phyloP scores from a whole-genome alignment of 306 rosid species.

The Echinosophora koreensis region DNA sequence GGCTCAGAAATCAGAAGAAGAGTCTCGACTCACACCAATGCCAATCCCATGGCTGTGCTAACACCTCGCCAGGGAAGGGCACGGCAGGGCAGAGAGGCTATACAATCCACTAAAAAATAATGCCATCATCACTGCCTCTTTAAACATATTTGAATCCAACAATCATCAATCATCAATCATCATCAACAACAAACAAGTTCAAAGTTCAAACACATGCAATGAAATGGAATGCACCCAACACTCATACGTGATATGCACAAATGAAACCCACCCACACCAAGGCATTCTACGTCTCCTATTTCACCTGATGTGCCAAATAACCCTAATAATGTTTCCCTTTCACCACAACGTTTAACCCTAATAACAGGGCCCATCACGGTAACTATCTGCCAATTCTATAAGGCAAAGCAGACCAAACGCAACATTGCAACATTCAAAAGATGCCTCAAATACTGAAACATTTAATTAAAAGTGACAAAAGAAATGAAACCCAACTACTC shows the following conservation, averaged over 20 bases:
- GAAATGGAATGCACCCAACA: not conserved
- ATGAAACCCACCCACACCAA: not conserved
- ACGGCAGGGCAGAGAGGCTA: not conserved
- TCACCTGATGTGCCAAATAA: too few relatives aligned
- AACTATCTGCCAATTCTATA: too few relatives aligned
- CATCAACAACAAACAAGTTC: not conserved
- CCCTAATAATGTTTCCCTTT: too few relatives aligned
- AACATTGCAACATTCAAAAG: not conserved
- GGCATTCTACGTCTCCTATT: too few relatives aligned
- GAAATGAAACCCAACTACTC: not conserved
- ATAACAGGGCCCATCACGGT: too few relatives aligned
- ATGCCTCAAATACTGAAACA: not conserved
- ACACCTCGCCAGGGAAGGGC: not conserved
- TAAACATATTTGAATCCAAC: not conserved
- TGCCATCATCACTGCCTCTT: not conserved
- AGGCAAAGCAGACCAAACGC: not conserved
- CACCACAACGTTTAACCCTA: too few relatives aligned
- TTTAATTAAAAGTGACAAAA: not conserved
- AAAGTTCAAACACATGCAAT: not conserved
- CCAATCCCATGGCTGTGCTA: conserved; percentile 8
- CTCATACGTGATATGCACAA: not conserved
- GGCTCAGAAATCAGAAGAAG: conserved; percentile 34
- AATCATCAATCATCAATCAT: not conserved
- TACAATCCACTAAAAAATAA: not conserved
- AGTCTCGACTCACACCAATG: too few relatives aligned